Conservation (phyloP, 345 rosid species). For the Limnanthes douglasii region DNA sequence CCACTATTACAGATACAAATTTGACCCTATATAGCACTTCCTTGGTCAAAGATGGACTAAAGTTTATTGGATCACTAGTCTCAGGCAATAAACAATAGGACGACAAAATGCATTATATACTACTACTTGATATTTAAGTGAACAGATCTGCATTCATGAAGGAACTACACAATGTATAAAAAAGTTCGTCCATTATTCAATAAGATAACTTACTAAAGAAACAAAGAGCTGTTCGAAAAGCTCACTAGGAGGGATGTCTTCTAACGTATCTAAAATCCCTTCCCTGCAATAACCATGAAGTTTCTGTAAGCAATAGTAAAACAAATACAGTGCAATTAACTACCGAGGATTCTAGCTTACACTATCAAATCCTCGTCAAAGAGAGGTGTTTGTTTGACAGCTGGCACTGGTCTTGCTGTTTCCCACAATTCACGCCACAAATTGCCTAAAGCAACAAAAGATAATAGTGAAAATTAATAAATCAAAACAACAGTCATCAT, state of each 20-base stretch:
- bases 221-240: slow-evolving; percentile 74
- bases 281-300: slow-evolving; percentile 34
- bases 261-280: slow-evolving; percentile 62
- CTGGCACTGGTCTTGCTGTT: slow-evolving; percentile 79
- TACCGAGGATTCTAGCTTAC: slow-evolving; percentile 34
- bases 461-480: no score
- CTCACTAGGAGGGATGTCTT: slow-evolving; percentile 56
- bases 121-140: no score
- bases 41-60: no score
- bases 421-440: slow-evolving; percentile 96
- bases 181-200: neutral
- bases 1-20: no score
- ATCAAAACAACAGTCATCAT: neutral
- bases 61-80: no score
- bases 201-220: slow-evolving; percentile 50
- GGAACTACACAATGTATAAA: no score
- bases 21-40: no score
- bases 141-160: no score
- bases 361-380: slow-evolving; percentile 91
- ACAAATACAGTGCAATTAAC: slow-evolving; percentile 1
- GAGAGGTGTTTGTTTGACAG: slow-evolving; percentile 79
- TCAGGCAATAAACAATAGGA: neutral
- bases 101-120: no score
- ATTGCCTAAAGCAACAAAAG: slow-evolving; percentile 81
- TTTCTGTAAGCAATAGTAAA: slow-evolving; percentile 6